Conservation (phyloP, 108 stramenopile species). For the Nitzschia palea region DNA sequence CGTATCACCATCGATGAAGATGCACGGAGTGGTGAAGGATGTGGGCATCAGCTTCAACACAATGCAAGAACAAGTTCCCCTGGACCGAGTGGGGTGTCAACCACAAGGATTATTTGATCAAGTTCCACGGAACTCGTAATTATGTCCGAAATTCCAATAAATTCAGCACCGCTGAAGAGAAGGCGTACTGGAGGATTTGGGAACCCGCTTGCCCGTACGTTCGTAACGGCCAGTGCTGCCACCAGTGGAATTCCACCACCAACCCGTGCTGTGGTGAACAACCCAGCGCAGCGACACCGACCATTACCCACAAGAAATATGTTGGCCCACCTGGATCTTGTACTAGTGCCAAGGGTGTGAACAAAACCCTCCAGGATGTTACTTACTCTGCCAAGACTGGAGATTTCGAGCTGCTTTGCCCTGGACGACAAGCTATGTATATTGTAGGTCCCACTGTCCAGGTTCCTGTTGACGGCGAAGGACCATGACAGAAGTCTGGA, state of each 20-base stretch:
- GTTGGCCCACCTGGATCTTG: background rate
- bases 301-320: background rate
- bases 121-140: background rate
- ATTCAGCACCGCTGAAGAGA: slow-evolving; percentile 2
- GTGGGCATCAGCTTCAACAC: background rate
- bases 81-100: background rate
- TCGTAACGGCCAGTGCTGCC: too few species aligned
- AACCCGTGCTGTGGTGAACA: too few species aligned
- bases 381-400: too few species aligned
- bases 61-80: background rate
- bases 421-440: too few species aligned
- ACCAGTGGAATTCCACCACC: too few species aligned
- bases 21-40: too few species aligned
- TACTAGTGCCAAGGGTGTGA: background rate
- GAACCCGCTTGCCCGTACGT: slow-evolving; percentile 2
- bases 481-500: too few species aligned
- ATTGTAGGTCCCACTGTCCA: too few species aligned
- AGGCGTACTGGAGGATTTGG: background rate
- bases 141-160: background rate
- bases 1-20: too few species aligned
- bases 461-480: too few species aligned
- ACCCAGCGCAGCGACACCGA: background rate
- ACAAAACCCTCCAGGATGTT: background rate
- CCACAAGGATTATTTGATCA: background rate
- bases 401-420: background rate